These are phyloP conservation scores for Avena atlantica DNA, from an alignment of 176 grass and related monocot genomes.

Conservation along the genomic window DNA sequence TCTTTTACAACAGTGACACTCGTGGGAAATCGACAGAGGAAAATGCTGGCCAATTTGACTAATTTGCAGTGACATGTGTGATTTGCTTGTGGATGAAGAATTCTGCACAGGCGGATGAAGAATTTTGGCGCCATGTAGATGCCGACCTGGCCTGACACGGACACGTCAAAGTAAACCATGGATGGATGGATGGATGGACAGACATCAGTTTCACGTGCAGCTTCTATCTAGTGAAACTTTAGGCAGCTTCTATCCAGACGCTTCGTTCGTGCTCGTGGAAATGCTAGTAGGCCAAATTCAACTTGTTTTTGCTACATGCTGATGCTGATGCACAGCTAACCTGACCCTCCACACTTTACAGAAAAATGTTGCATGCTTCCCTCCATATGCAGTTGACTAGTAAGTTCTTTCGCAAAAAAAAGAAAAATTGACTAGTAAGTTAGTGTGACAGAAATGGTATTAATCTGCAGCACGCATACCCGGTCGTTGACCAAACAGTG, in stretches of 20 bases:
- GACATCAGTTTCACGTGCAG: background rate
- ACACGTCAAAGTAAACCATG: conserved; percentile 3
- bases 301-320: background rate
- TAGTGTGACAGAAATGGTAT: too few relatives aligned
- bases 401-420: too few relatives aligned
- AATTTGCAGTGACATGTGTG: background rate
- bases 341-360: too few relatives aligned
- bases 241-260: background rate
- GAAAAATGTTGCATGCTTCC: too few relatives aligned
- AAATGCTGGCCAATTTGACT: too few relatives aligned
- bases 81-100: background rate
- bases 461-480: too few relatives aligned
- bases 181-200: background rate
- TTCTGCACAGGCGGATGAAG: background rate
- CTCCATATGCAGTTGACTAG: too few relatives aligned
- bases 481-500: too few relatives aligned
- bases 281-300: background rate
- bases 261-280: background rate
- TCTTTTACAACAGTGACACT: background rate
- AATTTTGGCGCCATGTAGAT: conserved; percentile 19
- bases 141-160: background rate
- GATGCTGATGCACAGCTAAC: background rate
- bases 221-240: background rate
- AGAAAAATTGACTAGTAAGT: too few relatives aligned
- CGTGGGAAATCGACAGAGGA: background rate